Evolutionary conservation across 163 green algal genomes (phyloP), one percentile per base, ranked within the genome.

Genomic region (Scenedesmus sp.): DNA sequence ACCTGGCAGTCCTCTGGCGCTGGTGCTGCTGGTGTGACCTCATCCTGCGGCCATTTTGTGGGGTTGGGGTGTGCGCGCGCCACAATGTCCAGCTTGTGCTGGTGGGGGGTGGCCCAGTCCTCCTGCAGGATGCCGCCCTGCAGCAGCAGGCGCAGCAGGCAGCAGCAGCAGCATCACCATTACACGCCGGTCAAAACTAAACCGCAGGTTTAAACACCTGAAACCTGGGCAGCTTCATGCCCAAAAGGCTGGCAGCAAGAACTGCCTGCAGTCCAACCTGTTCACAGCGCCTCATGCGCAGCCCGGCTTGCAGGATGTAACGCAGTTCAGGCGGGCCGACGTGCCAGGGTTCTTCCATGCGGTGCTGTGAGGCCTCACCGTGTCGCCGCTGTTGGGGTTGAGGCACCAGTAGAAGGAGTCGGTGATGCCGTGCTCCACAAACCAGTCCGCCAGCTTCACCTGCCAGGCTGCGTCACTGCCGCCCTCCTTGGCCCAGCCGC

Each of bases 351-450:
- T 23, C 10, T 23, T 4, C 55, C 18, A 7, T 76, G 57, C 54
- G 34, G 9, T 46, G 9, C 3, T 13, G 5, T 23, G 0, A 20
- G 4, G 9, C 13, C 79, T 83, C 62, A 92, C 92, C 93, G 92
- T 93, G 83, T 94, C 90, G 7, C 92, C 90, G 15, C 26, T 86
- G 84, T 94, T 93, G 20, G 90, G 90, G 56, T 94, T 93, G 16
- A 93, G 54, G 55, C 93, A 93, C 93, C 93, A 94, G 84, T 92
- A 93, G 90, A 94, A 94, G 55, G 52, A 74, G 88, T 91, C 83
- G 13, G 77, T 93, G 26, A 93, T 77, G 46, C 70, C 93, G 57
- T 85, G 93, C 18, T 92, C 84, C 23, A 57, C 23, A 56, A 93
- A 81, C 76, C 79, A 94, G 0, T 46, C 16, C 4, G 89, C 93